phyloP scores from a whole-genome alignment of 2,329 filamentous ascomycete genomes.

The Didymella keratinophila region DNA sequence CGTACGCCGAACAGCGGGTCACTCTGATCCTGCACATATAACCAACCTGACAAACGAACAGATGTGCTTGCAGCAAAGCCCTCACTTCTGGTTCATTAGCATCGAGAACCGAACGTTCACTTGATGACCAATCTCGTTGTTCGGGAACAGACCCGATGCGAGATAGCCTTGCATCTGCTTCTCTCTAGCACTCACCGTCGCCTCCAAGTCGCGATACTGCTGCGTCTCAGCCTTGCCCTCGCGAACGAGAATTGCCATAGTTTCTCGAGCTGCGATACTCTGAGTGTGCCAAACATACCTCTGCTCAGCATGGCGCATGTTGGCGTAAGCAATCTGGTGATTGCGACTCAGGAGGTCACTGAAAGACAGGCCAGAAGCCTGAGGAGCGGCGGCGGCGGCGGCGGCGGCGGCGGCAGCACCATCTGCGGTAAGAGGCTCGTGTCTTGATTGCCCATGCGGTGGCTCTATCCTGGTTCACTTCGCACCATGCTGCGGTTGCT shows the following conservation, averaged over 20 bases:
- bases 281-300: neutral
- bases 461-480: neutral
- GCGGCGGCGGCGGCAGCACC: too few species aligned
- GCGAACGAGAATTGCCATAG: neutral
- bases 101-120: neutral
- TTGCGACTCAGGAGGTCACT: neutral
- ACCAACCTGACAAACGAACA: neutral
- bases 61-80: neutral
- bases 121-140: neutral
- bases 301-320: neutral
- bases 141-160: neutral
- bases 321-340: neutral
- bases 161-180: neutral
- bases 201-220: neutral
- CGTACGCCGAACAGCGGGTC: neutral
- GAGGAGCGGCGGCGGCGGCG: neutral
- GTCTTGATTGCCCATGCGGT: neutral
- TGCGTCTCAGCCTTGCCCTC: neutral
- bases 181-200: neutral
- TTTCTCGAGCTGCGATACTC: neutral
- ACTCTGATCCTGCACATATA: neutral
- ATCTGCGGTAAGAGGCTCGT: too few species aligned
- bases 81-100: neutral
- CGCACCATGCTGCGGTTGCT: neutral
- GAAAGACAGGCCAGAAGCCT: neutral